Conservation (phyloP, 2,329 filamentous ascomycete genomes). For the Trichoderma breve region DNA sequence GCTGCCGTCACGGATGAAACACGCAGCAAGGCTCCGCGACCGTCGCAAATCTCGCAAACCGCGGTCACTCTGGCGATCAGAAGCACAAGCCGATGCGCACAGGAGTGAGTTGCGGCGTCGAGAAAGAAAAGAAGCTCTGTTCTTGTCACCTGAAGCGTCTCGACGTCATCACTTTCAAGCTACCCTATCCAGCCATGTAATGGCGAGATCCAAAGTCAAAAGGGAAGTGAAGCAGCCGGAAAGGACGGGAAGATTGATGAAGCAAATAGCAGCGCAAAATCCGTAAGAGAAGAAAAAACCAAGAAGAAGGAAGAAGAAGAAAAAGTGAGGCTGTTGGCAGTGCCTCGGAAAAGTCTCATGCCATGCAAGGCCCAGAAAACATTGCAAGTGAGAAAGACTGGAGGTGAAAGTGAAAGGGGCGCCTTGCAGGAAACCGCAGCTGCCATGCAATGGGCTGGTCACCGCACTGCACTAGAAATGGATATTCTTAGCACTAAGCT, state of each 20-base stretch:
- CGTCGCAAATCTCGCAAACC: background rate
- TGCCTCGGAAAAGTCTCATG: conserved; percentile 2
- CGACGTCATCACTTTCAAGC: conserved; percentile 15
- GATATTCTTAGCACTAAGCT: background rate
- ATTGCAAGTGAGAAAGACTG: background rate
- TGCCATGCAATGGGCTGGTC: background rate
- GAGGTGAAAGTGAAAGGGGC: conserved; percentile 4
- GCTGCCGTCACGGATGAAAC: background rate
- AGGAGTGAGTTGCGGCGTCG: background rate
- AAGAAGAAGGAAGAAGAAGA: background rate
- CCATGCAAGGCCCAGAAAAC: background rate
- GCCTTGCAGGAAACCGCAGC: conserved; percentile 11
- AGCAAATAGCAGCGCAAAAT: background rate
- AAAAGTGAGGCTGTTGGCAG: background rate
- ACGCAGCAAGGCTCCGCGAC: background rate
- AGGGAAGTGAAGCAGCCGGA: background rate
- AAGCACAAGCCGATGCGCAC: background rate
- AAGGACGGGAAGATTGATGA: background rate
- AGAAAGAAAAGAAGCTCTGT: background rate
- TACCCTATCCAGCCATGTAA: background rate
- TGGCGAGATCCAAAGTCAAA: background rate
- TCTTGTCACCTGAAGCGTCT: conserved; percentile 1
- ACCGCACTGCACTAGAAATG: background rate
- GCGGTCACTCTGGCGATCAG: background rate
- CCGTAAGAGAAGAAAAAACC: background rate